Evolutionary conservation across 78 protist genomes (phyloP).

Genomic region (Dictyostelium capitatum): DNA sequence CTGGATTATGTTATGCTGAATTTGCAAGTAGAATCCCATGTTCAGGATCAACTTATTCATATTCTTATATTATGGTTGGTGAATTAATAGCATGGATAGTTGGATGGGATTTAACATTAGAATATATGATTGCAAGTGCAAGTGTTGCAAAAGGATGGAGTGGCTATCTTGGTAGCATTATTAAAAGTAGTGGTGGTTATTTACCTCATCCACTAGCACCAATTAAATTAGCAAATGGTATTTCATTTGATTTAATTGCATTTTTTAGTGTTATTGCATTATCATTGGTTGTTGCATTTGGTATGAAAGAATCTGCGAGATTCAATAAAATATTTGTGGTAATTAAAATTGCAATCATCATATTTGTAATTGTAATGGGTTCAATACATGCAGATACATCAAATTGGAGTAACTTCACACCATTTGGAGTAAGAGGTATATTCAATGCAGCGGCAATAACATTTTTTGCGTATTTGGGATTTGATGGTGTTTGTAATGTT

Average conservation of each 20-base stretch:
- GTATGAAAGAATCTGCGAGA: slow-evolving; percentile 79
- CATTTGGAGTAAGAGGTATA: slow-evolving; percentile 72
- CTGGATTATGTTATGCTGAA: slow-evolving; percentile 85
- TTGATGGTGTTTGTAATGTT: slow-evolving; percentile 80
- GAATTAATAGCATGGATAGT: slow-evolving; percentile 78
- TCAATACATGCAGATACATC: slow-evolving; percentile 40
- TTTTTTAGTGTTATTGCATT: slow-evolving; percentile 26
- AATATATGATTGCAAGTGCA: slow-evolving; percentile 81
- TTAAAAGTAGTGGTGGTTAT: slow-evolving; percentile 42
- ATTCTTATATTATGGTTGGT: slow-evolving; percentile 77
- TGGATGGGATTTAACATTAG: slow-evolving; percentile 82
- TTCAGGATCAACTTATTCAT: slow-evolving; percentile 79
- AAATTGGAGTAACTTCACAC: slow-evolving; percentile 73
- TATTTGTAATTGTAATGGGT: slow-evolving; percentile 71
- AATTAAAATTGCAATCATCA: slow-evolving; percentile 62
- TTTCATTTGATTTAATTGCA: slow-evolving; percentile 65
- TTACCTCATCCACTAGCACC: slow-evolving; percentile 62
- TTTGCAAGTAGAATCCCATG: slow-evolving; percentile 77
- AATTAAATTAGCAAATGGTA: slow-evolving; percentile 11
- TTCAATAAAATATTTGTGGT: slow-evolving; percentile 68
- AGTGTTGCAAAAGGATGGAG: slow-evolving; percentile 87
- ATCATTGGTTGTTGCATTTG: slow-evolving; percentile 70
- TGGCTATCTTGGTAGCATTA: slow-evolving; percentile 36
- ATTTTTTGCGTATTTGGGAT: slow-evolving; percentile 86
- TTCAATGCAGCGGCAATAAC: slow-evolving; percentile 76